These are phyloP conservation scores for Mycosphaerelloides madeirae DNA, from an alignment of 2,329 filamentous ascomycete genomes.

Conservation along the genomic window DNA sequence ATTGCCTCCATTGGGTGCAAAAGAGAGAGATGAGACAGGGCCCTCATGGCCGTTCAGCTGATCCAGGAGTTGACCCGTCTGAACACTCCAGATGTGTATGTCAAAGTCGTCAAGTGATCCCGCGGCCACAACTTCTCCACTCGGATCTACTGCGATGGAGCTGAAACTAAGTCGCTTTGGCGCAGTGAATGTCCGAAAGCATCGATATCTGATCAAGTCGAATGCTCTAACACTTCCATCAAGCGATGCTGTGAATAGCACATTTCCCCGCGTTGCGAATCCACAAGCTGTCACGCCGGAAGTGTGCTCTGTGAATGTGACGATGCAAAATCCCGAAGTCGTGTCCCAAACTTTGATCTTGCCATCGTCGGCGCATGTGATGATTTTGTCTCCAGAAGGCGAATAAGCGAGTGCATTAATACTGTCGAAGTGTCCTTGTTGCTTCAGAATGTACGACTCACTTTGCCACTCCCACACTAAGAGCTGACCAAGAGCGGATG, in stretches of 20 bases:
- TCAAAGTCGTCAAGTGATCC: conserved; percentile 95
- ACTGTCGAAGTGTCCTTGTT: conserved; percentile 93
- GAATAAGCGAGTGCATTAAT: conserved; percentile 93
- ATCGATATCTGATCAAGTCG: conserved; percentile 93
- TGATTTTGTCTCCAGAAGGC: conserved; percentile 85
- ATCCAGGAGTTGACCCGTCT: conserved; percentile 92
- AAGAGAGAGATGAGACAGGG: conserved; percentile 81
- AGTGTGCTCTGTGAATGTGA: conserved; percentile 96
- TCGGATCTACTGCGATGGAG: conserved; percentile 92
- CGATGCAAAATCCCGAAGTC: conserved; percentile 92
- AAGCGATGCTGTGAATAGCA: conserved; percentile 89
- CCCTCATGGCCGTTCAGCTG: conserved; percentile 89
- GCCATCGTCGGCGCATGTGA: conserved; percentile 92
- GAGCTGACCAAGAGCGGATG: conserved; percentile 91
- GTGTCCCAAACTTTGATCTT: conserved; percentile 99
- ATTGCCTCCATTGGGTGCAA: conserved; percentile 77
- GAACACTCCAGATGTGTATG: conserved; percentile 97
- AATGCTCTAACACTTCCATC: conserved; percentile 93
- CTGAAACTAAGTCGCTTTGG: conserved; percentile 88
- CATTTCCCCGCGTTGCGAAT: conserved; percentile 91
- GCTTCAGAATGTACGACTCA: conserved; percentile 96
- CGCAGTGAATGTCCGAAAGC: conserved; percentile 95
- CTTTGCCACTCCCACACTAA: conserved; percentile 99
- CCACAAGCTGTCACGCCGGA: conserved; percentile 91
- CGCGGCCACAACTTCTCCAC: conserved; percentile 91